These are phyloP conservation scores for Phialophora macrospora DNA, from an alignment of 2,329 filamentous ascomycete species.

Conservation along the genomic window DNA sequence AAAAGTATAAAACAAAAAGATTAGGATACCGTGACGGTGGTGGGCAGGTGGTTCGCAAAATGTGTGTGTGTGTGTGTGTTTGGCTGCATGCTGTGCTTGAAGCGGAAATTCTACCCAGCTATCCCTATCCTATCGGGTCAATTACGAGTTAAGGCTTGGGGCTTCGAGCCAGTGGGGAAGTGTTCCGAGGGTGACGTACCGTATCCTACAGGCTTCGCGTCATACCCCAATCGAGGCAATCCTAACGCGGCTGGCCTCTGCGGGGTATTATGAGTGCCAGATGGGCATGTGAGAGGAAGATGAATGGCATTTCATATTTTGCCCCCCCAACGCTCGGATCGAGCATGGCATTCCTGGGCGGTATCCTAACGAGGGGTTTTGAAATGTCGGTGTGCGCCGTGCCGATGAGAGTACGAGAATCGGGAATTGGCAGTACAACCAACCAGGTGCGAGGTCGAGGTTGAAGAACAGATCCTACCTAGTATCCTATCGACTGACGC, in stretches of 20 bases:
- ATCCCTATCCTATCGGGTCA: no score
- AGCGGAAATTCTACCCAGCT: neutral
- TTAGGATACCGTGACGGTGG: neutral
- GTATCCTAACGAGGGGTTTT: no score
- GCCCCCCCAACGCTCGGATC: neutral
- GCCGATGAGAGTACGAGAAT: no score
- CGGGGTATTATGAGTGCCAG: neutral
- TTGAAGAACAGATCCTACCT: no score
- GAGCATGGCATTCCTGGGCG: neutral
- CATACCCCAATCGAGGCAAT: no score
- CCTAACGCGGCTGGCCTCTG: neutral
- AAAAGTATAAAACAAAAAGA: conserved; percentile 2
- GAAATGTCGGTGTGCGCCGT: no score
- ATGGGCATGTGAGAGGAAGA: neutral
- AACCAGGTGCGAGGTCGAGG: no score
- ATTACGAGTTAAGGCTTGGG: neutral
- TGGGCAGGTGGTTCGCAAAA: neutral
- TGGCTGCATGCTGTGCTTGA: neutral
- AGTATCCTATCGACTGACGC: no score
- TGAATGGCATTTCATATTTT: neutral
- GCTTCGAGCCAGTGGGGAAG: neutral
- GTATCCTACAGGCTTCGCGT: no score
- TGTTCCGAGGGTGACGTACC: neutral
- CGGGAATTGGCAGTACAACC: no score
- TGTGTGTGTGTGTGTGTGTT: neutral